Conservation (phyloP, 2,329 filamentous ascomycete species). For the Septoria petroselini region DNA sequence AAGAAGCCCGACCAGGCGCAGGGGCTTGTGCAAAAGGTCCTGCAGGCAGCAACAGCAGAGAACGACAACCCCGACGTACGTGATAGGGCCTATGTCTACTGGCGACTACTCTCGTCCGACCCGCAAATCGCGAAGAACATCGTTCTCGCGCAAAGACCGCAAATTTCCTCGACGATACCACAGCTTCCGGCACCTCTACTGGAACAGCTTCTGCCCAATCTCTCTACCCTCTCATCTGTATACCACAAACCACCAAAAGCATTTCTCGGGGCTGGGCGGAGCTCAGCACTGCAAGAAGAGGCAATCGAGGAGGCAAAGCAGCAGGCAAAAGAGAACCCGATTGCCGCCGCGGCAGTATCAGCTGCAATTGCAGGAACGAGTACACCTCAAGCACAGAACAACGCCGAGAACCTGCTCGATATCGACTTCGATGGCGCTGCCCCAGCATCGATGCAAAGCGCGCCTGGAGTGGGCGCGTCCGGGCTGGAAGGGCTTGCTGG, state of each 20-base stretch:
- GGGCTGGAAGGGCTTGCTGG: conserved; percentile 56
- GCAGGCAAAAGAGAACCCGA: conserved; percentile 88
- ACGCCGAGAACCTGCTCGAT: conserved; percentile 91
- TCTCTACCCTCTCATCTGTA: conserved; percentile 92
- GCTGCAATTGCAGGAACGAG: conserved; percentile 54
- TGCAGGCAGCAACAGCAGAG: conserved; percentile 87
- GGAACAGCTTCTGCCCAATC: conserved; percentile 83
- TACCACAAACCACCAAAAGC: conserved; percentile 98
- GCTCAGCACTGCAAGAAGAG: conserved; percentile 88
- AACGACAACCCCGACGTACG: conserved; percentile 97
- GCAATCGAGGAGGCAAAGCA: conserved; percentile 95
- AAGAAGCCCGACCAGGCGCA: conserved; percentile 95
- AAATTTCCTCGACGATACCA: conserved; percentile 90
- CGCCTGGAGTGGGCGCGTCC: conserved; percentile 51
- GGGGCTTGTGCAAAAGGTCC: conserved; percentile 85
- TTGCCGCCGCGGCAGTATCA: conserved; percentile 77
- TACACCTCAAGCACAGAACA: conserved; percentile 58
- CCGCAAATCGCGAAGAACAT: conserved; percentile 88
- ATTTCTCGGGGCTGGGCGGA: conserved; percentile 94
- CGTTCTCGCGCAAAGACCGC: conserved; percentile 88
- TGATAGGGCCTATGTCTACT: conserved; percentile 96
- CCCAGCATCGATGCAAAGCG: conserved; percentile 76
- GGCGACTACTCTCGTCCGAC: conserved; percentile 91
- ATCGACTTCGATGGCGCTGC: conserved; percentile 94
- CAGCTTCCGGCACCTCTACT: conserved; percentile 79